These are phyloP conservation scores for Lactarius vividus DNA, from an alignment of 768 basidiomycete species.

Conservation along the genomic window DNA sequence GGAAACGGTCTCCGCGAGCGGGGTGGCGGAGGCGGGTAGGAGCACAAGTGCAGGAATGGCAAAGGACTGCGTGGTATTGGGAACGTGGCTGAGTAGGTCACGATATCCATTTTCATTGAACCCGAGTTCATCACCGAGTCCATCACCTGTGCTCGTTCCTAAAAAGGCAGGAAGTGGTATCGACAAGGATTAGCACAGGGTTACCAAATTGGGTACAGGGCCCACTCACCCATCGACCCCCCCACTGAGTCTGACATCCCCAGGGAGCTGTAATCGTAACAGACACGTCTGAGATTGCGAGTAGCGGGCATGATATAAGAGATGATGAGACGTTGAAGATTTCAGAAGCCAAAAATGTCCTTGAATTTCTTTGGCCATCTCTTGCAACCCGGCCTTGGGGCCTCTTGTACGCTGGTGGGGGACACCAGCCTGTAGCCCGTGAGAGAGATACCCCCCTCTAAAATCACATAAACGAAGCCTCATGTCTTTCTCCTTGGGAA, in stretches of 20 bases:
- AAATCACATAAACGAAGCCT: background rate
- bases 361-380: conserved; percentile 3
- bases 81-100: conserved; percentile 19
- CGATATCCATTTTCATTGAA: conserved; percentile 5
- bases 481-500: background rate
- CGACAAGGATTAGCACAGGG: conserved; percentile 12
- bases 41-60: conserved; percentile 1
- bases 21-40: background rate
- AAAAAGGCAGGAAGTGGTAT: conserved; percentile 2
- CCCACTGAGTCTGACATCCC: background rate
- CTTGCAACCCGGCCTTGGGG: background rate
- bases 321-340: conserved; percentile 4
- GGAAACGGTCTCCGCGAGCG: background rate
- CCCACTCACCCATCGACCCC: background rate
- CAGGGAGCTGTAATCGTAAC: background rate
- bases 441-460: conserved; percentile 4
- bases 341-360: background rate
- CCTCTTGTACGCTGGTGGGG: conserved; percentile 7
- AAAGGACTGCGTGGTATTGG: conserved; percentile 13
- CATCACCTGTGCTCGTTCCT: conserved; percentile 9
- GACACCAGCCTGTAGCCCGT: background rate
- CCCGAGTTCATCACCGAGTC: background rate
- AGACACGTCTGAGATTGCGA: conserved; percentile 5
- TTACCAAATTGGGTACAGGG: background rate
- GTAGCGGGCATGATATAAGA: conserved; percentile 12